These are phyloP conservation scores for Kazachstania sp. DNA, from an alignment of 1,139 yeast genomes.

Conservation along the genomic window DNA sequence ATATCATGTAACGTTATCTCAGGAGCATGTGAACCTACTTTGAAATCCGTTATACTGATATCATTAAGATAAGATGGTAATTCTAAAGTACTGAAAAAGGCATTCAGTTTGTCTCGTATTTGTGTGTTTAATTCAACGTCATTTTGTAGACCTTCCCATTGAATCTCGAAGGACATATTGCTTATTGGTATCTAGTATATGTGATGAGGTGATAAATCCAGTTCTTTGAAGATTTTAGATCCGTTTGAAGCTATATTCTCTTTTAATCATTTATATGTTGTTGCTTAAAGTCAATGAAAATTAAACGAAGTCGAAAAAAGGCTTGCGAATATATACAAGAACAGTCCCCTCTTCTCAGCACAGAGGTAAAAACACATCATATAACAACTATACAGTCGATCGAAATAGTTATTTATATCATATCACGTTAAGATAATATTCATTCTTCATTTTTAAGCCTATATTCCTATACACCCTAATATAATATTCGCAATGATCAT, in stretches of 20 bases:
- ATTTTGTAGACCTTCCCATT: conserved; percentile 65
- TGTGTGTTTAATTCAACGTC: conserved; percentile 47
- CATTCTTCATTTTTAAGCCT: too few relatives aligned
- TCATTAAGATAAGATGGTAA: conserved; percentile 73
- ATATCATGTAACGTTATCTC: conserved; percentile 71
- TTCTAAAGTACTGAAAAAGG: conserved; percentile 50
- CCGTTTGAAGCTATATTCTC: too few relatives aligned
- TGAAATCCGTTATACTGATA: conserved; percentile 60
- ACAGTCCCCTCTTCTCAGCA: not conserved
- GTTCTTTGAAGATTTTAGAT: not conserved
- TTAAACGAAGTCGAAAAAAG: too few relatives aligned
- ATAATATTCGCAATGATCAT: too few relatives aligned
- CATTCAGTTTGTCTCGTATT: conserved; percentile 57
- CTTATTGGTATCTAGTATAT: too few relatives aligned
- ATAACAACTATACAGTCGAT: too few relatives aligned
- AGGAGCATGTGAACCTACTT: conserved; percentile 72
- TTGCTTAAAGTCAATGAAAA: too few relatives aligned
- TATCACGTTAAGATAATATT: too few relatives aligned
- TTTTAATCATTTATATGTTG: too few relatives aligned
- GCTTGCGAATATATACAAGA: too few relatives aligned
- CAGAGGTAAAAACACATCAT: not conserved
- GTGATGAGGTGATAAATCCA: not conserved
- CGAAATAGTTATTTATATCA: too few relatives aligned
- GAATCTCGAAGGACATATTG: conserved; percentile 78
- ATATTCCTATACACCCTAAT: too few relatives aligned